Base-by-base conservation (phyloP, 176 grass and related monocot genomes). In the Eragrostis nindensis region DNA sequence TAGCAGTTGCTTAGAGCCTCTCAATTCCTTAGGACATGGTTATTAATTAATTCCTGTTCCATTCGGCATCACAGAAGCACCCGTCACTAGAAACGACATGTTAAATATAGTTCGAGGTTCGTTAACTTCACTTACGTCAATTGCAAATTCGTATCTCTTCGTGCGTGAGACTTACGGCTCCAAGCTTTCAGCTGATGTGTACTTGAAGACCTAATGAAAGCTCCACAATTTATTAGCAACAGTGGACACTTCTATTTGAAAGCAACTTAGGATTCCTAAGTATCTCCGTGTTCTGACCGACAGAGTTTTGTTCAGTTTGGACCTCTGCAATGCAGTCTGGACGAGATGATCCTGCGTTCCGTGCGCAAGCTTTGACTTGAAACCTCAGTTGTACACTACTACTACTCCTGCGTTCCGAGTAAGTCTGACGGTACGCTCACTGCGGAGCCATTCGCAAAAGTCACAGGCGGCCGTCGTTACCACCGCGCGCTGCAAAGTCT, bases 341-440 rank as follows among this genome's bases (percentile, higher is more conserved):
- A n/a, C 30, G 42, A 27, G 43, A 42, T 11, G 7, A 68, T 29
- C 41, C 6, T 8, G 41, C 11, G 24, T 21, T 29, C 25, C 19
- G 46, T 12, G 11, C 9, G 30, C n/a, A 3, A 25, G 55, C 57
- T 59, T 78, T 59, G 80, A 83, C 48, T 65, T 50, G 55, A n/a
- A n/a, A n/a, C n/a, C n/a, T n/a, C n/a, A n/a, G n/a, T n/a, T n/a
- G n/a, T n/a, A n/a, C n/a, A n/a, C n/a, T n/a, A n/a, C n/a, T n/a
- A n/a, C n/a, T n/a, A n/a, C n/a, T n/a, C n/a, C n/a, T n/a, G n/a
- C n/a, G n/a, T n/a, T n/a, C n/a, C n/a, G n/a, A n/a, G n/a, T n/a
- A n/a, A n/a, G n/a, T n/a, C n/a, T 7, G 6, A 7, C 42, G 42
- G 42, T 9, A 8, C 4, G 55, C n/a, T 5, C 3, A 19, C 19